Base-by-base conservation (phyloP, 441 rosid species). In the Francoa sonchifolia region DNA sequence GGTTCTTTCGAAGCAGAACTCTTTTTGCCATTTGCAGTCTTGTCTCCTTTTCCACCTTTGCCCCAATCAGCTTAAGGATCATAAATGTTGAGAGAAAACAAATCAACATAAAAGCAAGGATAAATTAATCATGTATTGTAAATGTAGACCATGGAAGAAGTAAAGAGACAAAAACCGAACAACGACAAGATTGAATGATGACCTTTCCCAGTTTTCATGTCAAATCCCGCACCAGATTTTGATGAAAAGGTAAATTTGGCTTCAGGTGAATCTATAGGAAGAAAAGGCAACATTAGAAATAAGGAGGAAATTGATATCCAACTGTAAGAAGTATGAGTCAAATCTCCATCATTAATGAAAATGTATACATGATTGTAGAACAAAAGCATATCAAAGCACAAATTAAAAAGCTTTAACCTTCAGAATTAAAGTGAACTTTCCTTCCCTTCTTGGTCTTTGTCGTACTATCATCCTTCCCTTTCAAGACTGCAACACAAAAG, bases 41-140 rank as follows among this genome's bases (percentile, higher is more conserved):
- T 76, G 47, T 42, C 69, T 41, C 66, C 74, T 19, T 59, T 69
- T 32, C 76, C 82, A 29, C 73, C 87, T 57, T 67, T 69, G 50
- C 46, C 57, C 46, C 45, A 56, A 35, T 37, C 57, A 54, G 66
- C 79, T 65, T 21, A 53, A 41, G 15, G 10, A 11, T 15, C 38
- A 40, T 42, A 48, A 46, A 43, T 33, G 20, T 31, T 25, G 40
- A 25, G 9, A 21, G 31, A 22, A 23, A 44, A 27, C 23, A 53
- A 1, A 34, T 8, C 42, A 47, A 44, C 15, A 32, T 15, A 30
- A 32, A 1, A 1, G 46, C 46, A 33, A 55, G 42, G 14, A 30
- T 11, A 7, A 11, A 22, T 15, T 22, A 0, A 9, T 12, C 11
- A 30, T 9, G 19, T 3, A 0, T 5, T 13, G 13, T 4, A 9